Evolutionary conservation across 2,329 filamentous ascomycete species (phyloP).

Genomic region (Rhinocladiella mackenziei): DNA sequence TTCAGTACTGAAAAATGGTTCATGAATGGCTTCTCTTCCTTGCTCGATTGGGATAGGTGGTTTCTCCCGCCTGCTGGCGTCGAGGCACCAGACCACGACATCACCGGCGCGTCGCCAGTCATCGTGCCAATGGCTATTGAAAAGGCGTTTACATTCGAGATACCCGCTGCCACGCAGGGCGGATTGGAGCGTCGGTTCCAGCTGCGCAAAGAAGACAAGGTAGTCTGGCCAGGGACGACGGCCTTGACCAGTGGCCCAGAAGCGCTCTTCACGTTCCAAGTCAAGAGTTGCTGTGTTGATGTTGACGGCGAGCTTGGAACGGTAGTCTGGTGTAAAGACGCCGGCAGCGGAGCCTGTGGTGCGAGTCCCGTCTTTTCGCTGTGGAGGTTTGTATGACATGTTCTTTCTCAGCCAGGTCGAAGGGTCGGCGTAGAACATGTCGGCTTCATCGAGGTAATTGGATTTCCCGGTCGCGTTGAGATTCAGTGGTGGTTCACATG

Average conservation of each 20-base stretch:
- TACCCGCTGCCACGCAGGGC: constrained; percentile 49
- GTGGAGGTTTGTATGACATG: constrained; percentile 40
- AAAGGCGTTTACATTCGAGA: constrained; percentile 56
- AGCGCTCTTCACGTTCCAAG: constrained; percentile 6
- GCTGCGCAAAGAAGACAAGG: constrained; percentile 53
- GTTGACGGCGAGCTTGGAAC: constrained; percentile 2
- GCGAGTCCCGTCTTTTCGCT: constrained; percentile 6
- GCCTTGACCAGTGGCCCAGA: constrained; percentile 7
- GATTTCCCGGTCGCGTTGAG: constrained; percentile 58
- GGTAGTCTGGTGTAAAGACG: constrained; percentile 31
- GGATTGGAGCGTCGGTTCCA: constrained; percentile 49
- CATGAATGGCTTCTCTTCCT: constrained; percentile 2
- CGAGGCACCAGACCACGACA: constrained; percentile 57
- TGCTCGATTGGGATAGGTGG: no score
- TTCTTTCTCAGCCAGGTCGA: constrained; percentile 54
- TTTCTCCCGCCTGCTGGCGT: constrained; percentile 11
- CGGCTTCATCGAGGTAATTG: constrained; percentile 80
- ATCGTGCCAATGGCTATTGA: constrained; percentile 61
- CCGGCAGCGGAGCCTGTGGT: constrained; percentile 22
- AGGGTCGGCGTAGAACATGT: constrained; percentile 75
- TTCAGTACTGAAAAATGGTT: no score
- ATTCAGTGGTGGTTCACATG: constrained; percentile 82
- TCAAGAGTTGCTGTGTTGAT: neutral
- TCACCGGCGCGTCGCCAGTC: constrained; percentile 59
- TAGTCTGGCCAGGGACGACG: constrained; percentile 44